Percentiles rank a stretch among this genome's conserved stretches.
Evolutionary conservation across 1,139 yeast genomes (phyloP).

Genomic region (Magnusiomyces sp.): DNA sequence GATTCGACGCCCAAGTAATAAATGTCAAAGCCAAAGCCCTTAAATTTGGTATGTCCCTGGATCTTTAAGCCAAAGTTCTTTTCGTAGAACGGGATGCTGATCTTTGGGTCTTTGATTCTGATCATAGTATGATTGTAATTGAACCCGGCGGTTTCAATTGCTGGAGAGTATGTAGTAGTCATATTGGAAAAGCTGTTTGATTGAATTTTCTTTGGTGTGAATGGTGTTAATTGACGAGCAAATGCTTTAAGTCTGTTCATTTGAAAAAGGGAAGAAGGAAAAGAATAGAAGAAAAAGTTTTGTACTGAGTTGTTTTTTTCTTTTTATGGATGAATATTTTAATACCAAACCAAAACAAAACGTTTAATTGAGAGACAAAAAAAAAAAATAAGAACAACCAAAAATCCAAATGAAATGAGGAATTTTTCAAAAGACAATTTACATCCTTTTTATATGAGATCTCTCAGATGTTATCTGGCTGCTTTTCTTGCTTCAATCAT

Average conservation of each 20-base stretch:
- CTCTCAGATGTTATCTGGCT: no score
- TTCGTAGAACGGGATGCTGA: conserved; percentile 63
- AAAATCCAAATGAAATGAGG: no score
- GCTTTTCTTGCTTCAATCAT: no score
- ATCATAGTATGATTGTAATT: conserved; percentile 40
- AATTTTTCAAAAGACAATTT: no score
- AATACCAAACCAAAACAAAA: no score
- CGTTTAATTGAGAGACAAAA: no score
- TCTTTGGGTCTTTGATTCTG: conserved; percentile 74
- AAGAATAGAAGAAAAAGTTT: not conserved
- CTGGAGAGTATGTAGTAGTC: conserved; percentile 10
- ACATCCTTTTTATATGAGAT: no score
- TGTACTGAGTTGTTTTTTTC: no score
- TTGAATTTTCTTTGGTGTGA: not conserved
- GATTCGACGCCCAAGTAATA: conserved; percentile 59
- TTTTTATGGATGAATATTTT: no score
- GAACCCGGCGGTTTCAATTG: conserved; percentile 16
- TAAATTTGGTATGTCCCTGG: conserved; percentile 44
- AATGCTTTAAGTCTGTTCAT: conserved; percentile 4
- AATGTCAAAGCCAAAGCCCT: conserved; percentile 51
- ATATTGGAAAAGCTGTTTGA: conserved; percentile 6
- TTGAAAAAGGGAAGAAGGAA: not conserved
- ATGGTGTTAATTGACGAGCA: conserved; percentile 4
- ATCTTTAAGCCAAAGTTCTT: conserved; percentile 68
- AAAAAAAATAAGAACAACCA: no score